Conservation (phyloP, 768 basidiomycete species). For the Kondoa subrosea region DNA sequence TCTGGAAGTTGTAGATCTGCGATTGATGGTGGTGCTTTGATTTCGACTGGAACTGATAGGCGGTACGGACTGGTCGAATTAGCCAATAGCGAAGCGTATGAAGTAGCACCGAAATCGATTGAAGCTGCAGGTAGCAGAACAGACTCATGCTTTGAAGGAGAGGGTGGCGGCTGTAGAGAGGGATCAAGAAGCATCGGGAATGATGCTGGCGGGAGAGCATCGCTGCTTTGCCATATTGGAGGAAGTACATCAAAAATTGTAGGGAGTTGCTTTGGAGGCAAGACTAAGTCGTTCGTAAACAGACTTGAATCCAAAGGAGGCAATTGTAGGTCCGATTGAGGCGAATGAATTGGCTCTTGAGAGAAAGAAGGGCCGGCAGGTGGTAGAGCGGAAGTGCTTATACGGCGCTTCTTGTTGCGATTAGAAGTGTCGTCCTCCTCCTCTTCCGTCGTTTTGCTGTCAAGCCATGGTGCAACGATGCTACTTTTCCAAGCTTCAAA, state of each 20-base stretch:
- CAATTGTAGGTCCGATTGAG: too few species aligned
- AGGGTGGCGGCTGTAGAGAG: too few species aligned
- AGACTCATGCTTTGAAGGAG: too few species aligned
- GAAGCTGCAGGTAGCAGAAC: too few species aligned
- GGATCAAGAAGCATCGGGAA: too few species aligned
- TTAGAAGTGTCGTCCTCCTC: background rate
- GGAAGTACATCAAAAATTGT: too few species aligned
- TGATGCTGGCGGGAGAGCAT: too few species aligned
- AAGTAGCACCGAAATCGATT: too few species aligned
- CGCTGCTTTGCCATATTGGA: too few species aligned
- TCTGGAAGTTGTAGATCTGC: background rate
- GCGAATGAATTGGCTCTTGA: background rate
- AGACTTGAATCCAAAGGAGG: too few species aligned
- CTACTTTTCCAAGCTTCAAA: background rate
- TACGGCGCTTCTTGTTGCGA: background rate
- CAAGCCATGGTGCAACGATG: background rate
- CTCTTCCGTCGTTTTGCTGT: background rate
- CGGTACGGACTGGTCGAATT: background rate
- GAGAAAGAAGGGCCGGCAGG: background rate
- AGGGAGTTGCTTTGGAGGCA: too few species aligned
- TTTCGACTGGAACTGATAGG: background rate
- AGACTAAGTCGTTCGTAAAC: too few species aligned
- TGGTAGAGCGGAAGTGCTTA: background rate
- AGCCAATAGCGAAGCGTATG: background rate
- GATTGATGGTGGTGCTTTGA: background rate